Conservation (phyloP, 106 monocot species). For the Ottelia alismoides region DNA sequence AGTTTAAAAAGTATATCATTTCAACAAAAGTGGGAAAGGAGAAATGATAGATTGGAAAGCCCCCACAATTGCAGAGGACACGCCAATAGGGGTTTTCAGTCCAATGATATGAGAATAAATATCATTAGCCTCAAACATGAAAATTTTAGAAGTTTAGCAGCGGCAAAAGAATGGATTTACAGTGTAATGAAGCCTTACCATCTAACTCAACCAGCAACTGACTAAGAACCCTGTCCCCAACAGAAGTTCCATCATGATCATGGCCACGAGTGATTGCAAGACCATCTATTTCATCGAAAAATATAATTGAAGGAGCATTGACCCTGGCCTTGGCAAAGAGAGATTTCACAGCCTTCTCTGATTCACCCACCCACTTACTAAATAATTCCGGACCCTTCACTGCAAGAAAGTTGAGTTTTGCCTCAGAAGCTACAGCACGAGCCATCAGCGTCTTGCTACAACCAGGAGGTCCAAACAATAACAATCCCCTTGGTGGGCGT, state of each 20-base stretch:
- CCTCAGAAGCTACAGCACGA: constrained; percentile 95
- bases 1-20: too few relatives aligned
- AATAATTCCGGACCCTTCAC: constrained; percentile 96
- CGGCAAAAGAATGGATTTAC: neutral
- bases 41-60: too few relatives aligned
- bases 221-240: constrained; percentile 76
- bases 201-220: constrained; percentile 95
- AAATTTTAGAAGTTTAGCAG: too few relatives aligned
- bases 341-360: constrained; percentile 88
- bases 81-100: too few relatives aligned
- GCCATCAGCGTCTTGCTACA: constrained; percentile 98
- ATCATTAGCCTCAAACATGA: too few relatives aligned
- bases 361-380: constrained; percentile 98
- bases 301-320: constrained; percentile 93
- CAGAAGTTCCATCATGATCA: constrained; percentile 73
- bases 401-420: constrained; percentile 89
- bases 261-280: constrained; percentile 79
- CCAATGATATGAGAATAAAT: too few relatives aligned
- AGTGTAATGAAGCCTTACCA: constrained; percentile 30
- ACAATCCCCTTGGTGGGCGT: constrained; percentile 51
- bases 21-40: too few relatives aligned
- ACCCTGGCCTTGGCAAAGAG: constrained; percentile 87
- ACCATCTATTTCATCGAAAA: constrained; percentile 99
- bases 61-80: too few relatives aligned
- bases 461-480: constrained; percentile 94